Base-by-base conservation (phyloP, 2,329 filamentous ascomycete genomes). In the Phoma sp. region DNA sequence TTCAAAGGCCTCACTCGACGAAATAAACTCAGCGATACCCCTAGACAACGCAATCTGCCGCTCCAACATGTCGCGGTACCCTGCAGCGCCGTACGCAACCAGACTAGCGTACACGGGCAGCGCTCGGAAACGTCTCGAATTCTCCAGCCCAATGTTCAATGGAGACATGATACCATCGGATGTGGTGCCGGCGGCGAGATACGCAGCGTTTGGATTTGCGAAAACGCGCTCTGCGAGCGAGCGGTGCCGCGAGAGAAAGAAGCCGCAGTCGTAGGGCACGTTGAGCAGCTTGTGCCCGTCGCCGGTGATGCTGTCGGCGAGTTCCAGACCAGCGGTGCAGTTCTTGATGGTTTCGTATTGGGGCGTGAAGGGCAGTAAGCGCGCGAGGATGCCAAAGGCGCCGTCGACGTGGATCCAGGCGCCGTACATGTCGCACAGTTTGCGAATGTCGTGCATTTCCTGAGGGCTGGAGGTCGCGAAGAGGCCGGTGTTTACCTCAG, bases 251-350 rank as follows among this genome's bases (percentile, higher is more conserved):
- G 88, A 91, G 65, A 96, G 85, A 81, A 96, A 96, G 75, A 97
- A 89, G 38, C 93, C 94, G 67, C 89, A 93, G 74, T 97, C 94
- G 67, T 97, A 97, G 0, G 94, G 93, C 40, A 96, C 92, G 64
- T 97, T 97, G 57, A 98, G 83, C n/a, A 96, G 78, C 71, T 97
- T 97, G 75, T 98, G 94, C 0, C 85, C 90, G 68, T 97, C 93
- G 2, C 90, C 88, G 0, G 91, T 88, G 63, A 97, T 92, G 45
- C 91, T 96, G 71, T 97, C 92, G 3, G 90, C 92, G 2, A 96
- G 80, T 58, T 96, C 88, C 12, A 97, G 74, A 0, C 90, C 91
- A 4, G 84, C 81, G 1, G 77, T 77, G 77, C 81, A 55, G 76
- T 81, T 32, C 71, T 75, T 54, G 76, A 86, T 57, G 85, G 70